Base-by-base conservation (phyloP, 2,329 filamentous ascomycete species). In the Helotiales sp. region DNA sequence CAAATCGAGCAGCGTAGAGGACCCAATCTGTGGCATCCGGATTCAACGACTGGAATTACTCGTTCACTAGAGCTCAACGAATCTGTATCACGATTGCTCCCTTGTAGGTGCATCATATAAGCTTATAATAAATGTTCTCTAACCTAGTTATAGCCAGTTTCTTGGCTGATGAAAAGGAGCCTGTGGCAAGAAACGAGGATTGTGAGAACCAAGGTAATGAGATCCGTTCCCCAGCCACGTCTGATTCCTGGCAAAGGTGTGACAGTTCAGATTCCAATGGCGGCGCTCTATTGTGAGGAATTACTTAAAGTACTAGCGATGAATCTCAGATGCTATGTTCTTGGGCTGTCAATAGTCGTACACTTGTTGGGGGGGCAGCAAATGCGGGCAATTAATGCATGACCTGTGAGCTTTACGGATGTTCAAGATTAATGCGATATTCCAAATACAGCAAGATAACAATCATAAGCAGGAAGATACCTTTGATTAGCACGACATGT, bases 31-130 rank as follows among this genome's bases (percentile, higher is more conserved):
- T 71, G 71, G 71, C 73, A 72, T 63, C 72, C 71, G 13, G 73
- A 76, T 70, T 76, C 73, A 13, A 71, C 67, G 22, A 75, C 73
- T 4, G 70, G 72, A 43, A 71, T 74, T 47, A 68, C 66, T 7
- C 26, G 43, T 52, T 65, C 50, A 20, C 28, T 62, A 52, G 17
- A 34, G 28, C 47, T 26, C 11, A 52, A 52, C 32, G 28, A 22
- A 13, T 32, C 24, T 6, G 49, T n/a, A 50, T 28, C 22, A 52
- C 7, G 47, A 52, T 20, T 49, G 2, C 20, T 24, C 30, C 24
- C 28, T 20, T 4, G 59, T 62, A 37, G 24, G 59, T 62, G 7
- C 26, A 28, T 24, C 15, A 37, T 28, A 50, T 3, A 30, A 15
- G 13, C n/a, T 47, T 47, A 47, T 6, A 47, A 8, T 34, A 49